Evolutionary conservation across 306 rosid species (phyloP).

Genomic region (Quillaja saponaria): DNA sequence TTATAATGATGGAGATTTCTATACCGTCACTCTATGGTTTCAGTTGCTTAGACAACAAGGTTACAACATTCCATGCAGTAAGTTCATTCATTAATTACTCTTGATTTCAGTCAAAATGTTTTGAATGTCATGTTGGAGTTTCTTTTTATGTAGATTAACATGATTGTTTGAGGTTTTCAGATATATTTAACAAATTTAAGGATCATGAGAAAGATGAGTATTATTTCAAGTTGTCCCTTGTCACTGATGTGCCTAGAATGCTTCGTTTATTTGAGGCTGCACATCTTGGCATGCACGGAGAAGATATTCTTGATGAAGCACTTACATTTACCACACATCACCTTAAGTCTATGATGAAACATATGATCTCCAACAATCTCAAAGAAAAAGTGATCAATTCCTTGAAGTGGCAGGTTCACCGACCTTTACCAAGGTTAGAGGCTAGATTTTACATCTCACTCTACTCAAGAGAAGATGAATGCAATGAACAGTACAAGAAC

Average conservation of each 20-base stretch:
- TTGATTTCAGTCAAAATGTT: not conserved
- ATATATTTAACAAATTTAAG: constrained; percentile 21
- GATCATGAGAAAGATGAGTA: constrained; percentile 20
- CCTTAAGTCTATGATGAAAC: not conserved
- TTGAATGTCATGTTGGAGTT: no score
- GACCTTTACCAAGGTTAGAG: constrained; percentile 16
- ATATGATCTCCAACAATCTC: not conserved
- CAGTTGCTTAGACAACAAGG: constrained; percentile 43
- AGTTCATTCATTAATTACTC: not conserved
- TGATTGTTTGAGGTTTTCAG: not conserved
- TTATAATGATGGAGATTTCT: constrained; percentile 19
- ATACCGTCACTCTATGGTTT: constrained; percentile 38
- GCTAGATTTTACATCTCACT: constrained; percentile 9
- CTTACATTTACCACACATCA: constrained; percentile 14
- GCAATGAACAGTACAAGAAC: not conserved
- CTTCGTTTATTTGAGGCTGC: constrained; percentile 35
- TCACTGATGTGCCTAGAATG: constrained; percentile 7
- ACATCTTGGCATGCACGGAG: constrained; percentile 14
- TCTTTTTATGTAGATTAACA: no score
- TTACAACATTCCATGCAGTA: constrained; percentile 19
- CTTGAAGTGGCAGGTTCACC: constrained; percentile 16
- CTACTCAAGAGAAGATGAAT: constrained; percentile 17
- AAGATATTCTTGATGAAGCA: constrained; percentile 24
- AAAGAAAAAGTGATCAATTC: constrained; percentile 1
- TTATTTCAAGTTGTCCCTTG: constrained; percentile 3